Evolutionary conservation across 1,284 basidiomycete genomes (phyloP).

Genomic region (Ganoderma sinense): DNA sequence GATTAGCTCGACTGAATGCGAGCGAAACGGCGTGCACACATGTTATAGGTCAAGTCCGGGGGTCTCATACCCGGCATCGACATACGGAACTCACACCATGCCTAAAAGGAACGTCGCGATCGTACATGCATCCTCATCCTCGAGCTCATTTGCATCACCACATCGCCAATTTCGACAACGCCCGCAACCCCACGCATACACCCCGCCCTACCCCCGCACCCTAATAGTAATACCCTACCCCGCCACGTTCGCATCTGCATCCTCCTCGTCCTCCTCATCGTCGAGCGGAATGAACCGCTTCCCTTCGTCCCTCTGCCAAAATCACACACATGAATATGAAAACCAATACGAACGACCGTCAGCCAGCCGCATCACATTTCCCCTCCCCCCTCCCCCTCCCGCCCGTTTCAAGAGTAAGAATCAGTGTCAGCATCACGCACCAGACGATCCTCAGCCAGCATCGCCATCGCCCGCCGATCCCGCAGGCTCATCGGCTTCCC

Average conservation of each 20-base stretch:
- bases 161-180: neutral
- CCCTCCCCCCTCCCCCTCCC: too few relatives aligned
- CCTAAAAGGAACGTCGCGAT: too few relatives aligned
- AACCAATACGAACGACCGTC: neutral
- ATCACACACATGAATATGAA: too few relatives aligned
- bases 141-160: neutral
- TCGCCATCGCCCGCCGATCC: constrained; percentile 33
- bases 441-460: constrained; percentile 22
- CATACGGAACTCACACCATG: too few relatives aligned
- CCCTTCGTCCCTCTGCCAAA: constrained; percentile 27
- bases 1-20: too few relatives aligned
- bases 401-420: too few relatives aligned
- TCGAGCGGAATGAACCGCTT: constrained; percentile 41
- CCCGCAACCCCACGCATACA: neutral
- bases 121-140: too few relatives aligned
- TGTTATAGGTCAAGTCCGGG: too few relatives aligned
- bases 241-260: constrained; percentile 1
- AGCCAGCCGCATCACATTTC: neutral
- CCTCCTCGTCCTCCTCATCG: constrained; percentile 20
- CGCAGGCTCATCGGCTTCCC: constrained; percentile 39
- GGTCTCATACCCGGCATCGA: too few relatives aligned
- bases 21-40: too few relatives aligned
- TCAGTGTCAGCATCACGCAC: constrained; percentile 27
- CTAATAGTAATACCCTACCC: neutral
- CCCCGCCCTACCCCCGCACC: neutral